Base-by-base conservation (phyloP, 169 alveolate species). In the Plasmodium gaboni region DNA sequence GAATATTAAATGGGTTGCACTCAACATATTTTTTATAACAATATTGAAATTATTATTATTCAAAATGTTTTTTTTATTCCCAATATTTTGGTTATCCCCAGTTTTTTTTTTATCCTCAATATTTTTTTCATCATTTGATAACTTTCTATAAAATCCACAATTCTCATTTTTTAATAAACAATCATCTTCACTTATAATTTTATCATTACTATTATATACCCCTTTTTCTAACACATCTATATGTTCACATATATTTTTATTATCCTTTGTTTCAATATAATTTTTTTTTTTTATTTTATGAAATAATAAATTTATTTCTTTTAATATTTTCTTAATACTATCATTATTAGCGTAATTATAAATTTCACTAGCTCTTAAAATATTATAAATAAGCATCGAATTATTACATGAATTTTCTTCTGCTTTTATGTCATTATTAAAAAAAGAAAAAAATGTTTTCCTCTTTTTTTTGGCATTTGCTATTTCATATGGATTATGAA, bases 241-340 rank as follows among this genome's bases (percentile, higher is more conserved):
- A 5, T 59, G 15, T 63, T 64, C 87, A 53, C 22, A 70, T 4
- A 32, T 32, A 32, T 32, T 32, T 32, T 32, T 4, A 32, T 32
- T 32, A 32, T 32, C 1, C 8, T 32, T 32, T 32, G 44, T 32
- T 0, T 32, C 7, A 32, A 32, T 32, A 32, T 3, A 55, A 55
- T 55, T n/a, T 1, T 15, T 55, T 12, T 55, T 61, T 19, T 65
- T 28, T 53, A 80, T 67, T 68, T 67, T 68, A 50, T 61, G 57
- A 80, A 80, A 61, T 60, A 80, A 71, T 19, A 60, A 42, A 22
- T 32, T 9, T 87, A 87, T 65, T 38, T 73, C 86, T 48, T 67
- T 64, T 17, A 74, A 19, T 28, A 69, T 2, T 53, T 15, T 87
- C 7, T 17, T 51, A 59, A 74, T 44, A 9, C 12, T 26, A 19